These are phyloP conservation scores for Pythium monospermum DNA, from an alignment of 352 stramenopile species.

Conservation along the genomic window DNA sequence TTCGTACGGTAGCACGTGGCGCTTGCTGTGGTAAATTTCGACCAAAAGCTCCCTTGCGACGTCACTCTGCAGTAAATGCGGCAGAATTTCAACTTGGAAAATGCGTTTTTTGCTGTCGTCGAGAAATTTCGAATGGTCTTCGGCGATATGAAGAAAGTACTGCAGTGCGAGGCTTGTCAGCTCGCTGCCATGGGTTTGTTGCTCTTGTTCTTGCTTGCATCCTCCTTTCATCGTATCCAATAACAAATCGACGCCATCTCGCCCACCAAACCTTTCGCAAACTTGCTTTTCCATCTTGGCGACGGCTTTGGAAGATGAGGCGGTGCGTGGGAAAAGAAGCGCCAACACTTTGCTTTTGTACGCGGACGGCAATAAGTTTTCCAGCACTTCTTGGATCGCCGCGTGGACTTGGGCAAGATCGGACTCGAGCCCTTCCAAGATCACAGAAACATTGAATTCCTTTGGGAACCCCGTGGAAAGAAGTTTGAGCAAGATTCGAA, in stretches of 20 bases:
- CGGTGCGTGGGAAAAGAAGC: constrained; percentile 68
- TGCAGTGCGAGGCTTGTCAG: constrained; percentile 70
- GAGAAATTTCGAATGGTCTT: constrained; percentile 40
- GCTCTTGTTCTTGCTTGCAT: constrained; percentile 48
- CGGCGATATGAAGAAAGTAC: constrained; percentile 78
- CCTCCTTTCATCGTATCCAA: constrained; percentile 70
- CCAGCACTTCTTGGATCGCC: constrained; percentile 80
- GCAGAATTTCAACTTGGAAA: constrained; percentile 54
- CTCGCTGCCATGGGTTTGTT: too few relatives aligned
- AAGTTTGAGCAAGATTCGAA: constrained; percentile 72
- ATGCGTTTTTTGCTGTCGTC: constrained; percentile 27
- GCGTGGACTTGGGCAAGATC: constrained; percentile 69
- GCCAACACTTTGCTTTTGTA: constrained; percentile 72
- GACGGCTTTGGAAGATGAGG: constrained; percentile 48
- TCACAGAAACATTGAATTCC: constrained; percentile 78
- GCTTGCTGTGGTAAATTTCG: constrained; percentile 54
- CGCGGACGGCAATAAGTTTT: constrained; percentile 65
- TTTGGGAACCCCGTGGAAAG: constrained; percentile 76
- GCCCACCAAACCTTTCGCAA: constrained; percentile 35
- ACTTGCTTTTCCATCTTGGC: constrained; percentile 60
- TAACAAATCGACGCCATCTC: constrained; percentile 55
- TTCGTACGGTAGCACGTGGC: constrained; percentile 55
- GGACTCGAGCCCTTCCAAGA: constrained; percentile 73
- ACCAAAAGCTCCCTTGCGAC: constrained; percentile 70
- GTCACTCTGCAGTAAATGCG: constrained; percentile 50